Percentiles rank a stretch among this genome's conserved stretches.
These are phyloP conservation scores for Chlorella sp. DNA, from an alignment of 139 green algal genomes.

Conservation along the genomic window DNA sequence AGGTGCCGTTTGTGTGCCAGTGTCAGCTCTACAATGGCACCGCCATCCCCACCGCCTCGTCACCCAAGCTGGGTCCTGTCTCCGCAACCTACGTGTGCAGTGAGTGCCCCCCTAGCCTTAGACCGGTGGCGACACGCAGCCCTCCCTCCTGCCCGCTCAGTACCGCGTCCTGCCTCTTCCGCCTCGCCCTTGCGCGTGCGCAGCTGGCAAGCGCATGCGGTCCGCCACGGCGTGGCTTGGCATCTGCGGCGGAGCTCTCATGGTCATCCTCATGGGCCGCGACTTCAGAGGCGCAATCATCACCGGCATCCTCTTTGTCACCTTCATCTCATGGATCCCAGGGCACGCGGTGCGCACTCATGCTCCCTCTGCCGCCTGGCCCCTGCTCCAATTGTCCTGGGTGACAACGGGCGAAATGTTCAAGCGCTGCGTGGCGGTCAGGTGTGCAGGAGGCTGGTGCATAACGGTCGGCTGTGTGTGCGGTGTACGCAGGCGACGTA, in stretches of 20 bases:
- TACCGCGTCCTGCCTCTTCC: too few species aligned
- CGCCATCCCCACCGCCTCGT: background rate
- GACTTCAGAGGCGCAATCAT: conserved; percentile 64
- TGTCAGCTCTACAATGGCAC: background rate
- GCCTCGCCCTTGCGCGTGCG: too few species aligned
- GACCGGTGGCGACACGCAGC: too few species aligned
- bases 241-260: conserved; percentile 61
- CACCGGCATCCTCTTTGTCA: conserved; percentile 71
- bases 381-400: too few species aligned
- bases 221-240: conserved; percentile 58
- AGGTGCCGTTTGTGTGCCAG: background rate
- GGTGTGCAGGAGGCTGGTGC: too few species aligned
- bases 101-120: too few species aligned
- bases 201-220: conserved; percentile 37
- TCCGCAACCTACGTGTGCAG: conserved; percentile 23
- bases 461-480: too few species aligned
- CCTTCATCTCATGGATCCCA: conserved; percentile 76
- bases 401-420: too few species aligned
- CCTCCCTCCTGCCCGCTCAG: too few species aligned
- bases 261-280: conserved; percentile 50
- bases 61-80: conserved; percentile 13
- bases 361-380: too few species aligned
- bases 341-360: conserved; percentile 28
- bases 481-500: conserved; percentile 45
- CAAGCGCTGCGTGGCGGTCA: too few species aligned